These are phyloP conservation scores for Wickerhamomyces queroliae DNA, from an alignment of 805 yeast species.

Conservation along the genomic window DNA sequence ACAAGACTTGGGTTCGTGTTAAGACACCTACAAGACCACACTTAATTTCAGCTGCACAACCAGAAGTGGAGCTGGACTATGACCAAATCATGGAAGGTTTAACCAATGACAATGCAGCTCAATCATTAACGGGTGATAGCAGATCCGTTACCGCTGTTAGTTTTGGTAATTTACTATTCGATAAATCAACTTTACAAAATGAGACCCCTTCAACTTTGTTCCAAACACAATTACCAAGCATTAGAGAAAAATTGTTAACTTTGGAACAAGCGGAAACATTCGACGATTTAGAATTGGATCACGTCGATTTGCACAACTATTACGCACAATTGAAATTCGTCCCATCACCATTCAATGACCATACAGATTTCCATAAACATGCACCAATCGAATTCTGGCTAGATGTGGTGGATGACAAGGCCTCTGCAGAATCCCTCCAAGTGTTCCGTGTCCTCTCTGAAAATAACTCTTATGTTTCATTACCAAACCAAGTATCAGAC, in stretches of 20 bases:
- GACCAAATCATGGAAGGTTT: constrained; percentile 9
- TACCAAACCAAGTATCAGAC: constrained; percentile 38
- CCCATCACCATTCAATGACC: constrained; percentile 35
- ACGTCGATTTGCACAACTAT: constrained; percentile 25
- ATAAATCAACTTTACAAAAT: constrained; percentile 5
- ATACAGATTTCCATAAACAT: constrained; percentile 23
- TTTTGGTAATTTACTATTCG: constrained; percentile 16
- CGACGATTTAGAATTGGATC: constrained; percentile 12
- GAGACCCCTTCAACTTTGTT: constrained; percentile 5
- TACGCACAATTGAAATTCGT: constrained; percentile 39
- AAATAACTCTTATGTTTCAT: constrained; percentile 32
- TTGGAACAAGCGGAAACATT: constrained; percentile 15
- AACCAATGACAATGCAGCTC: constrained; percentile 1
- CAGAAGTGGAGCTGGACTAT: constrained; percentile 3
- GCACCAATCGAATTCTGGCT: constrained; percentile 58
- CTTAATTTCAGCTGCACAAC: background rate
- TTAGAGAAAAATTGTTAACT: background rate
- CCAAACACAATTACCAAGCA: background rate
- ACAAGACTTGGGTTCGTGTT: constrained; percentile 15
- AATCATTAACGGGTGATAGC: constrained; percentile 2
- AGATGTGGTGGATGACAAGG: constrained; percentile 31
- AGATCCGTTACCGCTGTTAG: constrained; percentile 14
- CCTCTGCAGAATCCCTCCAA: constrained; percentile 29
- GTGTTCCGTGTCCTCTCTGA: constrained; percentile 42
- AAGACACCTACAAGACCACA: constrained; percentile 11